Evolutionary conservation across 73 alveolate species (phyloP).

Genomic region (Symbiodinium pilosum): DNA sequence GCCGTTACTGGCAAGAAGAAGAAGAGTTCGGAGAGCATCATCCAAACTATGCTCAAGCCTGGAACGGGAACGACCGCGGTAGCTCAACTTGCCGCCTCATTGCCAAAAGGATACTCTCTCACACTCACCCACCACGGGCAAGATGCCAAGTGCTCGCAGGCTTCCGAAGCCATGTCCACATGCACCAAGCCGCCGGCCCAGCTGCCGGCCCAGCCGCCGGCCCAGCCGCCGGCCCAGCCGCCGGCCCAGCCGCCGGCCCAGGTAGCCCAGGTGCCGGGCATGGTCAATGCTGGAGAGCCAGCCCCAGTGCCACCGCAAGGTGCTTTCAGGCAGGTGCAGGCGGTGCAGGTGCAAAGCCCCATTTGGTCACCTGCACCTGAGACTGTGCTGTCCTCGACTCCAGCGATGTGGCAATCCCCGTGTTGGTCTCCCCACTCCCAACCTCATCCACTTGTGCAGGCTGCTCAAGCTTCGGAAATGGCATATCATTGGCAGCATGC

Average conservation of each 20-base stretch:
- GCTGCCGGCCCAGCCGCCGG: not conserved
- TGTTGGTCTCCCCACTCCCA: not conserved
- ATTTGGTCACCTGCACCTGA: not conserved
- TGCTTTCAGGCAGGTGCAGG: too few relatives aligned
- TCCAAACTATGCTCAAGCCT: not conserved
- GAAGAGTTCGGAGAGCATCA: not conserved
- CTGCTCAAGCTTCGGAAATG: not conserved
- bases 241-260: too few relatives aligned
- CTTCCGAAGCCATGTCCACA: too few relatives aligned
- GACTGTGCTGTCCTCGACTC: not conserved
- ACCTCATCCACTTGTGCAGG: not conserved
- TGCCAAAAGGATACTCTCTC: constrained; percentile 4
- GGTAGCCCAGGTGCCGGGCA: too few relatives aligned
- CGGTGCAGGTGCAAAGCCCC: not conserved
- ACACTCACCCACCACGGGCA: constrained; percentile 1
- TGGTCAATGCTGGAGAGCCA: too few relatives aligned
- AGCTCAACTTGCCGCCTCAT: not conserved
- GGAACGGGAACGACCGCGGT: constrained; percentile 5
- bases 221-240: not conserved
- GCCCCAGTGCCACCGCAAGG: too few relatives aligned
- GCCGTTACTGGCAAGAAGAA: not conserved
- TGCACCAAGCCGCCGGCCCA: not conserved
- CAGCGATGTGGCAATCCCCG: not conserved
- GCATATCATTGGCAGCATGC: not conserved
- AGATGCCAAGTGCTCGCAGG: not conserved